These are phyloP conservation scores for Chaetomium olivaceum DNA, from an alignment of 2,329 filamentous ascomycete species.

Conservation along the genomic window DNA sequence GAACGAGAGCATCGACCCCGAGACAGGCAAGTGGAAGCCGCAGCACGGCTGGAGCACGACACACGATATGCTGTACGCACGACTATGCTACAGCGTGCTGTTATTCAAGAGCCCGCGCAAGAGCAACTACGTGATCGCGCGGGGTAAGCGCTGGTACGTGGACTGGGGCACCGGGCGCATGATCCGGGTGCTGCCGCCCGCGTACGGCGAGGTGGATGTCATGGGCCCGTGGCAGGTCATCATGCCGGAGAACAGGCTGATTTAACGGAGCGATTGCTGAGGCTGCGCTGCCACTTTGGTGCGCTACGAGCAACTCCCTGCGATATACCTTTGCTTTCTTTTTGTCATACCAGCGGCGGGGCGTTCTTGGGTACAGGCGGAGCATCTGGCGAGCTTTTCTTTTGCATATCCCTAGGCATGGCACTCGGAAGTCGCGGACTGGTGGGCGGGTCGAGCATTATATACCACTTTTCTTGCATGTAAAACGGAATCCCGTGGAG, in stretches of 20 bases:
- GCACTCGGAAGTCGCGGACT: conserved; percentile 5
- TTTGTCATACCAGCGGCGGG: conserved; percentile 13
- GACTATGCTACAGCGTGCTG: conserved; percentile 60
- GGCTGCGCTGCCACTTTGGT: not conserved
- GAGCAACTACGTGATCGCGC: conserved; percentile 57
- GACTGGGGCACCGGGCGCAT: conserved; percentile 60
- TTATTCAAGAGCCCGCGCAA: conserved; percentile 59
- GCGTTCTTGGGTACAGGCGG: conserved; percentile 19
- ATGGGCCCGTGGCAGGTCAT: conserved; percentile 54
- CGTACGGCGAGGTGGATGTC: conserved; percentile 54
- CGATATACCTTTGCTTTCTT: conserved; percentile 18
- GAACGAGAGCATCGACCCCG: conserved; percentile 48
- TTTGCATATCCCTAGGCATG: conserved; percentile 24
- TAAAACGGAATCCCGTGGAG: not conserved
- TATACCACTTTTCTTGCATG: conserved; percentile 23
- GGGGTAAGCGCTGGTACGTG: conserved; percentile 60
- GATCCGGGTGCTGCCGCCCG: conserved; percentile 54
- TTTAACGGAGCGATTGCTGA: conserved; percentile 36
- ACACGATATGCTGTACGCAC: conserved; percentile 61
- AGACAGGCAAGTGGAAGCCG: conserved; percentile 58
- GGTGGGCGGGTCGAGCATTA: conserved; percentile 16
- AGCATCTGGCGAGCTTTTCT: conserved; percentile 23
- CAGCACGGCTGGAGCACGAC: conserved; percentile 55
- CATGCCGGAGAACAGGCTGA: conserved; percentile 50
- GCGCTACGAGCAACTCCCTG: conserved; percentile 4